A percentile compares a stretch with the other conserved stretches of the same genome.
These are phyloP conservation scores for Ophiostoma sp. DNA, from an alignment of 2,329 filamentous ascomycete genomes.

Conservation along the genomic window DNA sequence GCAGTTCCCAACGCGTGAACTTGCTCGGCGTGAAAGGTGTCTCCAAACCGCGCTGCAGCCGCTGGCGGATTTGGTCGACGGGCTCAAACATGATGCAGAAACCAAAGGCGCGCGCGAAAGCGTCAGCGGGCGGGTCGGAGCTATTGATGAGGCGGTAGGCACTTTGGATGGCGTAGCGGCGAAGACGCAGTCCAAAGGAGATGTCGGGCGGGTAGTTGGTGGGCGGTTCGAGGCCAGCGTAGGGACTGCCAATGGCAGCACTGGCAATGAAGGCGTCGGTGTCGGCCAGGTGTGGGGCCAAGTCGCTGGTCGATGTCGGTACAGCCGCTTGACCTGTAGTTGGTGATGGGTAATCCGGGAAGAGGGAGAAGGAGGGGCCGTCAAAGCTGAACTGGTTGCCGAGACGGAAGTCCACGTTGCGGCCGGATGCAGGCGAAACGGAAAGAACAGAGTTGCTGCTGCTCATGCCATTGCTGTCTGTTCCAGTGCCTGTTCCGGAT, in stretches of 20 bases:
- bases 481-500: neutral
- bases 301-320: slow-evolving; percentile 17
- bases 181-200: slow-evolving; percentile 69
- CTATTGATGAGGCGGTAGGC: slow-evolving; percentile 59
- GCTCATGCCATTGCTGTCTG: neutral
- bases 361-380: neutral
- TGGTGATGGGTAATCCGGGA: neutral
- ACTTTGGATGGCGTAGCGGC: slow-evolving; percentile 64
- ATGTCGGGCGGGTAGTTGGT: slow-evolving; percentile 62
- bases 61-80: slow-evolving; percentile 48
- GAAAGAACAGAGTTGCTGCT: slow-evolving; percentile 18
- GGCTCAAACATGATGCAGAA: slow-evolving; percentile 66
- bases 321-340: neutral
- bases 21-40: slow-evolving; percentile 54
- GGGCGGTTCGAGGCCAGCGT: slow-evolving; percentile 45
- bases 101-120: slow-evolving; percentile 62
- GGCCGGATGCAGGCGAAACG: slow-evolving; percentile 25
- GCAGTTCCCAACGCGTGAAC: slow-evolving; percentile 49
- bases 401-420: slow-evolving; percentile 15
- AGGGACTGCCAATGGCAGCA: slow-evolving; percentile 36
- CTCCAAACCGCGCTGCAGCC: slow-evolving; percentile 41
- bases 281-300: slow-evolving; percentile 12
- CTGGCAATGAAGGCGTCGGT: slow-evolving; percentile 21
- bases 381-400: slow-evolving; percentile 3
- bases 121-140: slow-evolving; percentile 48